Percentiles rank a stretch among this genome's conserved stretches.
Evolutionary conservation across 768 basidiomycete genomes (phyloP).

Genomic region (Lepiota venenata): DNA sequence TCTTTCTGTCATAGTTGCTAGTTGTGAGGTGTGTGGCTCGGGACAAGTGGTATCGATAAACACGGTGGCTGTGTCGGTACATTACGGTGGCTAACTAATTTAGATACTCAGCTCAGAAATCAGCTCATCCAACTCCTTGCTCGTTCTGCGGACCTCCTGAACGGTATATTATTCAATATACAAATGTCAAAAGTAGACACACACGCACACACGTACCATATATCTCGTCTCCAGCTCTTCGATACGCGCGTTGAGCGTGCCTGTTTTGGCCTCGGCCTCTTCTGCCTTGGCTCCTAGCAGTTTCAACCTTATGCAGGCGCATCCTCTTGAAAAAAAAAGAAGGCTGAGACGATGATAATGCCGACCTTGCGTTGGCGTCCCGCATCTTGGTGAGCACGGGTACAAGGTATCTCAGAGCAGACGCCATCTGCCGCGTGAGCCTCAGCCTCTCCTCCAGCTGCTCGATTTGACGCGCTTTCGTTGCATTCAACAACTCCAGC

Average conservation of each 20-base stretch:
- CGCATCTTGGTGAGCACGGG: constrained; percentile 20
- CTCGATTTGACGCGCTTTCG: constrained; percentile 19
- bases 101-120: constrained; percentile 7
- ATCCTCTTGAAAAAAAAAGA: no score
- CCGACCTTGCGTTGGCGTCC: constrained; percentile 25
- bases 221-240: constrained; percentile 4
- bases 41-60: constrained; percentile 12
- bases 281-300: not conserved
- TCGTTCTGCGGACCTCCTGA: constrained; percentile 2
- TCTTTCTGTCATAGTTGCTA: constrained; percentile 30
- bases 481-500: constrained; percentile 25
- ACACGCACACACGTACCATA: not conserved
- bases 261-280: constrained; percentile 4
- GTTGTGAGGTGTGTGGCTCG: constrained; percentile 7
- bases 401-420: constrained; percentile 18
- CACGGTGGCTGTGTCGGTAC: constrained; percentile 9
- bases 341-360: not conserved
- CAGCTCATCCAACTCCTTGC: constrained; percentile 5
- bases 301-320: no score
- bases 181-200: not conserved
- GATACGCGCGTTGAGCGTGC: constrained; percentile 2
- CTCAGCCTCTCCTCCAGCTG: constrained; percentile 21
- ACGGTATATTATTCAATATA: not conserved
- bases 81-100: not conserved
- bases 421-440: constrained; percentile 16